A percentile compares a stretch with the other conserved stretches of the same genome.
These are phyloP conservation scores for Coniosporium apollinis DNA, from an alignment of 495 filamentous ascomycete genomes.

Conservation along the genomic window DNA sequence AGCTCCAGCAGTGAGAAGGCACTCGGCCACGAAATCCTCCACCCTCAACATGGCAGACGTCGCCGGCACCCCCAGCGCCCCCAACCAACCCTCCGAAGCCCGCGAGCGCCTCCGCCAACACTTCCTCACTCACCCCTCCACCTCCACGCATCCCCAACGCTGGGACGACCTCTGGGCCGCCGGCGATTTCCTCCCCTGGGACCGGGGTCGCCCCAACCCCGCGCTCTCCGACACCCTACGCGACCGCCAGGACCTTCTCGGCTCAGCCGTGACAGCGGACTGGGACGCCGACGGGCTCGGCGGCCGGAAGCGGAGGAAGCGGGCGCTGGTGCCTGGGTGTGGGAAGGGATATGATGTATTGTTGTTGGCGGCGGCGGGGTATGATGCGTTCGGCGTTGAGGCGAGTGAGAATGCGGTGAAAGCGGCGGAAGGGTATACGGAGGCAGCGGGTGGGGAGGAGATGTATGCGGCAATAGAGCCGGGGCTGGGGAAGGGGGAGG, in stretches of 20 bases:
- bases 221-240: conserved; percentile 48
- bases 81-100: neutral
- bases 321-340: conserved; percentile 40
- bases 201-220: conserved; percentile 45
- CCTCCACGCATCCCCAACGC: conserved; percentile 7
- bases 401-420: conserved; percentile 39
- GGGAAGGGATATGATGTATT: conserved; percentile 35
- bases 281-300: conserved; percentile 6
- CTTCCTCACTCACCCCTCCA: conserved; percentile 12
- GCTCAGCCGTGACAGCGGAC: conserved; percentile 20
- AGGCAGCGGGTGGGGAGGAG: conserved; percentile 9
- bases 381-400: conserved; percentile 56
- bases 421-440: conserved; percentile 32
- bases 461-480: conserved; percentile 32
- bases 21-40: neutral
- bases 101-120: conserved; percentile 12
- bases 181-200: conserved; percentile 51
- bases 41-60: neutral
- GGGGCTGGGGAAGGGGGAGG: conserved; percentile 31
- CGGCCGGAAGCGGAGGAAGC: conserved; percentile 25
- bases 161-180: conserved; percentile 51
- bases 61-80: neutral
- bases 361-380: conserved; percentile 13
- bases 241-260: conserved; percentile 30
- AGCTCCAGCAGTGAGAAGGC: no score